Evolutionary conservation across 163 green algal genomes (phyloP).

Genomic region (Volvox carteri): DNA sequence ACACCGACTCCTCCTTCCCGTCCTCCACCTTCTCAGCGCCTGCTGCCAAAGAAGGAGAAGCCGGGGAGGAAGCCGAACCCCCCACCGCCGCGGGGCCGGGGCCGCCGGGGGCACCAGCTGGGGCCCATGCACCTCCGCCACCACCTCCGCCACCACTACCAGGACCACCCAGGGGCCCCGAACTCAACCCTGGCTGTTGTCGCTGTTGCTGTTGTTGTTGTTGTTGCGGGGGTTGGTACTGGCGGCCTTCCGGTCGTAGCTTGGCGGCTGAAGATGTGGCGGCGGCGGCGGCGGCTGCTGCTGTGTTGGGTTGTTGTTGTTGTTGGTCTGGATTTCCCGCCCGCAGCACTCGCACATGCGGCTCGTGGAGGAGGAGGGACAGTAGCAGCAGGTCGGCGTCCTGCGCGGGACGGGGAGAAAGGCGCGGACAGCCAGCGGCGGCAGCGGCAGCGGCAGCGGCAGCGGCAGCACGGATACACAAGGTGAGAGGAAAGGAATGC

Average conservation of each 20-base stretch:
- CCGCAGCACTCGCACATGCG: constrained; percentile 62
- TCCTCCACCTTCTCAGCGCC: too few species aligned
- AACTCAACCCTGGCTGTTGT: neutral
- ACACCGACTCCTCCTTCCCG: neutral
- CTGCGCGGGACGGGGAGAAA: constrained; percentile 10
- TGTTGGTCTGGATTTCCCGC: constrained; percentile 38
- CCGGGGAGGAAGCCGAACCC: too few species aligned
- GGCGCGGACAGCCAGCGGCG: too few species aligned
- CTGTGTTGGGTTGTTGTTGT: neutral
- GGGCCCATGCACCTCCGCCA: neutral
- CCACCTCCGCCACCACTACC: neutral
- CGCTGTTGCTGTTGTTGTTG: constrained; percentile 1
- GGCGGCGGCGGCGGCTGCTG: neutral
- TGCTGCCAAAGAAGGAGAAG: too few species aligned
- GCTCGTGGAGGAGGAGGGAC: constrained; percentile 65
- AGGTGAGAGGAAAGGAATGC: too few species aligned
- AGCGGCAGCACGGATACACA: too few species aligned
- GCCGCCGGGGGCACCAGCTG: neutral
- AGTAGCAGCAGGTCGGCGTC: constrained; percentile 73
- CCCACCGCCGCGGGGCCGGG: neutral
- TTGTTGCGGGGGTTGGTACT: too few species aligned
- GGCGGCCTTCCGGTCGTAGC: too few species aligned
- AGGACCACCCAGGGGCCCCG: too few species aligned
- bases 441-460: too few species aligned
- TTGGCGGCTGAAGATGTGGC: too few species aligned